Evolutionary conservation across 2,329 filamentous ascomycete genomes (phyloP), one percentile per base, ranked within the genome.

Genomic region (Neocucurbitaria cava): DNA sequence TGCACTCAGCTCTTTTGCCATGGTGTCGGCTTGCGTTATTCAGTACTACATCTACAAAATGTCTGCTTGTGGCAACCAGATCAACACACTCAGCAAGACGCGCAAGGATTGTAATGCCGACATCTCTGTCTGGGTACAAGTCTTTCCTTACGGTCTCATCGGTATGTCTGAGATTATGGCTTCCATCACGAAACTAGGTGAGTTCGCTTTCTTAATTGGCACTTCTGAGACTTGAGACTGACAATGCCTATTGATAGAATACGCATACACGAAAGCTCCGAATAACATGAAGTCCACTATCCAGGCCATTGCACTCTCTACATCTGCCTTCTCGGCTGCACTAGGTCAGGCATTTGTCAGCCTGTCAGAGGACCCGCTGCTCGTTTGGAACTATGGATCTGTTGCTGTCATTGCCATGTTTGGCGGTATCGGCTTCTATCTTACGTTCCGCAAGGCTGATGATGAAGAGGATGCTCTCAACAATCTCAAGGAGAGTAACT

Each of bases 151-250:
- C 57, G 74, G 78, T 9, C 78, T 87, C 36, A 84, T 86, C 13
- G 85, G 82, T 15, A 74, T 87, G 45, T 79, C 83, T 0, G 85
- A 88, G 68, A 85, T 87, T 42, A 83, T 88, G 62, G 84, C 85
- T 40, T 87, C 85, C n/a, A 86, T 90, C 58, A 89, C 88, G 1
- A 86, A 86, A 61, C 82, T 89, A 11, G n/a, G n/a, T n/a, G n/a
- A n/a, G n/a, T n/a, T n/a, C n/a, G n/a, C n/a, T n/a, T n/a, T n/a
- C n/a, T n/a, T n/a, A n/a, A n/a, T n/a, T n/a, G n/a, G n/a, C n/a
- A n/a, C n/a, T n/a, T n/a, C n/a, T n/a, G n/a, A n/a, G n/a, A n/a
- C n/a, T n/a, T n/a, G n/a, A n/a, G n/a, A n/a, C n/a, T n/a, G n/a
- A n/a, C n/a, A n/a, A n/a, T n/a, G n/a, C n/a, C n/a, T n/a, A n/a